Evolutionary conservation across 2,329 filamentous ascomycete genomes (phyloP), one percentile per base, ranked within the genome.

Genomic region (Pseudogymnoascus sp.): DNA sequence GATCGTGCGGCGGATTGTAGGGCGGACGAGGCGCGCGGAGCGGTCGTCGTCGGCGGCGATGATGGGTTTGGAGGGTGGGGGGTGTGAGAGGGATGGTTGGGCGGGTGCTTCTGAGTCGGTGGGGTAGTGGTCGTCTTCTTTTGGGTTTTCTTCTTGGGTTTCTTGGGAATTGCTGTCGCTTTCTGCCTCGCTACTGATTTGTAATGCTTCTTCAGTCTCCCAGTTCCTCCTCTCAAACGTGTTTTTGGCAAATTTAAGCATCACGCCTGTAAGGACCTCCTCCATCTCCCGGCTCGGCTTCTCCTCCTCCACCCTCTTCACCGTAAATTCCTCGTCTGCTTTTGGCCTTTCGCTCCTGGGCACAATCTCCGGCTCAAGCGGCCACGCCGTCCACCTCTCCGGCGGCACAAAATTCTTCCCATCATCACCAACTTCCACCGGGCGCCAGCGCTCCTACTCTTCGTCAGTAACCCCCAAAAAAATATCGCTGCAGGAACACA

Each of bases 361-460:
- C 6, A 95, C 85, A 25, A 81, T 76, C 6, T 79, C 75, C 4
- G 83, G 78, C 18, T 80, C 80, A 70, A 96, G 73, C 4, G 93
- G 93, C 93, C 93, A 97, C 0, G 92, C 89, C 16, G 90, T 90
- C 93, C 93, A 97, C 4, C 72, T 67, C 63, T 82, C 84, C 0
- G 83, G 79, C 1, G 83, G 83, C 4, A 73, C 73, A 80, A 83
- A 87, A 12, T 31, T 49, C 41, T 58, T 55, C 21, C 23, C 60
- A 70, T 69, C 63, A 72, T 74, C 63, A 66, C 71, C 68, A 28
- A 71, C 49, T 69, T 71, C 61, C 62, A 71, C 25, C 35, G 71
- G 74, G 28, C 77, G 65, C 77, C 78, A 80, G 7, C 63, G 65
- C 31, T 74, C 71, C 49, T 64, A 33, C 18, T 65, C 63, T 31